Evolutionary conservation across 768 basidiomycete genomes (phyloP).

Genomic region (Mycena olivaceomarginata): DNA sequence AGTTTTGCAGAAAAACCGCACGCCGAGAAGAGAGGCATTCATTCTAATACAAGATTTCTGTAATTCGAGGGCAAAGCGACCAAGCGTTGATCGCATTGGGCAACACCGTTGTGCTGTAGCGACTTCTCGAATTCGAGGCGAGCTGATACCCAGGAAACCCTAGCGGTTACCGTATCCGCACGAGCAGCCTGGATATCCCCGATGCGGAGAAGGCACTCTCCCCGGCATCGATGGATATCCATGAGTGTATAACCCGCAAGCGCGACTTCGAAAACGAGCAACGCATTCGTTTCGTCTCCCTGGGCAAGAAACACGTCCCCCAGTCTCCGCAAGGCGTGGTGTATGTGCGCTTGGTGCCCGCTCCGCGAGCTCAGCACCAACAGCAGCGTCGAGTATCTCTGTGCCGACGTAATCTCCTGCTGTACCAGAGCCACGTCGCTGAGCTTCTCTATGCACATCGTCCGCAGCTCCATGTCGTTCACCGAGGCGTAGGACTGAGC

Average conservation of each 20-base stretch:
- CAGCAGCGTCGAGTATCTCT: constrained; percentile 1
- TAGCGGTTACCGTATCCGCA: background rate
- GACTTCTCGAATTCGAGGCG: constrained; percentile 9
- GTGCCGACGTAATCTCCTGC: background rate
- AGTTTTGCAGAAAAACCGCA: too few species aligned
- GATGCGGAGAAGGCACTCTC: constrained; percentile 6
- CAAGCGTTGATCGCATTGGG: background rate
- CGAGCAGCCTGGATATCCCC: constrained; percentile 1
- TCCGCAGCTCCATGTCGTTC: background rate
- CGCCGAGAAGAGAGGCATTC: too few species aligned
- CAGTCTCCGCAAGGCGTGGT: background rate
- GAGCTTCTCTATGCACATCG: constrained; percentile 7
- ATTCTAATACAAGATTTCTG: too few species aligned
- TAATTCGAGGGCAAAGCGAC: background rate
- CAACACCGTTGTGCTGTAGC: background rate
- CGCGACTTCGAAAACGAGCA: background rate
- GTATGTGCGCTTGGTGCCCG: constrained; percentile 6
- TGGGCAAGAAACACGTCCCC: background rate
- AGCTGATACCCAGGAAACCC: background rate
- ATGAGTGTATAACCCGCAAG: background rate
- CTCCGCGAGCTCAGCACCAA: background rate
- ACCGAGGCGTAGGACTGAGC: background rate
- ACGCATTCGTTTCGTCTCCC: background rate
- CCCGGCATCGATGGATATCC: background rate
- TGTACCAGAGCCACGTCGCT: background rate